phyloP scores from a whole-genome alignment of 176 grass and related monocot species.

The Elymus sibiricus region DNA sequence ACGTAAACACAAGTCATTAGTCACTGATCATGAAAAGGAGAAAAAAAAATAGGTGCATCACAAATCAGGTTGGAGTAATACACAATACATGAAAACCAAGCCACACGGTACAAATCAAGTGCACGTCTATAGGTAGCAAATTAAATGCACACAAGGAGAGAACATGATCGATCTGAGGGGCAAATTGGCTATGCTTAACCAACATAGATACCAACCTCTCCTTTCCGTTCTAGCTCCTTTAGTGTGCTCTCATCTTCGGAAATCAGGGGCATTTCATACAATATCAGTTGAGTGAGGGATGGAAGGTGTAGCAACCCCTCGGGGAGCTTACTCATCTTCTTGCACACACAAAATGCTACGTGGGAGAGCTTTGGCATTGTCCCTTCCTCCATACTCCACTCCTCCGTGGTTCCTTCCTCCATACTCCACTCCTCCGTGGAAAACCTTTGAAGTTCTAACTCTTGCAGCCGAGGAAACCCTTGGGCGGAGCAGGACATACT shows the following conservation, averaged over 20 bases:
- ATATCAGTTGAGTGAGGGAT: neutral
- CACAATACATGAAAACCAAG: too few relatives aligned
- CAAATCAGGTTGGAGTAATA: too few relatives aligned
- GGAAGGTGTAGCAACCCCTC: neutral
- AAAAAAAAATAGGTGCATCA: too few relatives aligned
- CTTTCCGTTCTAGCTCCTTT: neutral
- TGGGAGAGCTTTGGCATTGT: neutral
- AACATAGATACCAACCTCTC: neutral
- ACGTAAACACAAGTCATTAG: too few relatives aligned
- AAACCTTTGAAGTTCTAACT: too few relatives aligned
- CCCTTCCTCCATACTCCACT: neutral
- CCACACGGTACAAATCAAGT: too few relatives aligned
- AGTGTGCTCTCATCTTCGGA: neutral
- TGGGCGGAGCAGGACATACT: neutral
- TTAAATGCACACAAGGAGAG: too few relatives aligned
- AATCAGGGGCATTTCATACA: neutral
- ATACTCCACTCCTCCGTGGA: too few relatives aligned
- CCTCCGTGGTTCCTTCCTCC: neutral
- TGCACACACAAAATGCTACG: accelerated
- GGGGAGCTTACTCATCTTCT: neutral
- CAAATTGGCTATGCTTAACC: too few relatives aligned
- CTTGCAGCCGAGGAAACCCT: neutral
- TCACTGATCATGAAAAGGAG: too few relatives aligned
- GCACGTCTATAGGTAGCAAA: too few relatives aligned
- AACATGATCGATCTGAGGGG: too few relatives aligned